Evolutionary conservation across 495 filamentous ascomycete species (phyloP).

Genomic region (Tuber magnatum): DNA sequence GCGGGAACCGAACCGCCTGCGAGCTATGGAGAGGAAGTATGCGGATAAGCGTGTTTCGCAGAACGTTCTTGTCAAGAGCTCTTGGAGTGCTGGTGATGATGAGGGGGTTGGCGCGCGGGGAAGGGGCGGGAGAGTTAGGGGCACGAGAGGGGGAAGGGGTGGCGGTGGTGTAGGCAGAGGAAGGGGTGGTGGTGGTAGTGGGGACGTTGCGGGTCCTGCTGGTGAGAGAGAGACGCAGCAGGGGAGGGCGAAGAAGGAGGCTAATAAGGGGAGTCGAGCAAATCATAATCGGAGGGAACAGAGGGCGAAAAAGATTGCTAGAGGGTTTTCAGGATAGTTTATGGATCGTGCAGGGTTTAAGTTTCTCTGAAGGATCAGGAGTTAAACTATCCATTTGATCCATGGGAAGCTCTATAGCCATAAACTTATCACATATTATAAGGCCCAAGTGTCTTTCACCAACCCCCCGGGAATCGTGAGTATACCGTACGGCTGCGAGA

Average conservation of each 20-base stretch:
- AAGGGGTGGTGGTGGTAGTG: conserved; percentile 49
- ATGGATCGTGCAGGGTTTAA: neutral
- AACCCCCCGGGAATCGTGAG: neutral
- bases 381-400: neutral
- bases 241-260: conserved; percentile 58
- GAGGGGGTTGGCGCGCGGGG: conserved; percentile 44
- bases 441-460: neutral
- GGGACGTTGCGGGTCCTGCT: conserved; percentile 47
- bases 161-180: conserved; percentile 46
- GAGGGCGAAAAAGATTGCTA: conserved; percentile 64
- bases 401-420: neutral
- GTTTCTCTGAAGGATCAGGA: neutral
- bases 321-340: conserved; percentile 9
- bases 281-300: conserved; percentile 65
- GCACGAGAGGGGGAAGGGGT: conserved; percentile 10
- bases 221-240: conserved; percentile 55
- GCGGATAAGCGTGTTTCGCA: conserved; percentile 34
- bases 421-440: neutral
- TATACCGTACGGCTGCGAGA: neutral
- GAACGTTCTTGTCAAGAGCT: conserved; percentile 22
- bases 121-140: conserved; percentile 31
- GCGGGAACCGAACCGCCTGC: conserved; percentile 59
- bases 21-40: conserved; percentile 60
- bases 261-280: conserved; percentile 55
- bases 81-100: conserved; percentile 42